Conservation (phyloP, 2,329 filamentous ascomycete species). For the Cytospora leucostoma region DNA sequence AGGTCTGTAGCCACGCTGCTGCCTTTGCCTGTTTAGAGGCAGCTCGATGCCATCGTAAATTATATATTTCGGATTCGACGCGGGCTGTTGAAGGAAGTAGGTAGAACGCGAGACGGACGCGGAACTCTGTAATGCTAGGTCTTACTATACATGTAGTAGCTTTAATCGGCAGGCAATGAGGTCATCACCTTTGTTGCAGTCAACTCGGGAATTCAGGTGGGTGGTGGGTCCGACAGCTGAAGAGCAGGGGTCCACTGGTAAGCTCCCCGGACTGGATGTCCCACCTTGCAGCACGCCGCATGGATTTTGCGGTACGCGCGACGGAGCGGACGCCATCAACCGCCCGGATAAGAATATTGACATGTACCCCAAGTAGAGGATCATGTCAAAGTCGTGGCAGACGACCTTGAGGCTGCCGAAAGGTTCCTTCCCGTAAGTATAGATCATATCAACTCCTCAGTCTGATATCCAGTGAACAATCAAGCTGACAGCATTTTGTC, state of each 20-base stretch:
- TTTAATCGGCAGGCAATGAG: not conserved
- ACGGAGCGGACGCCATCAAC: conserved; percentile 4
- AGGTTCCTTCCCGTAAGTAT: conserved; percentile 68
- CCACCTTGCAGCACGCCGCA: not conserved
- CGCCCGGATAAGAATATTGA: conserved; percentile 10
- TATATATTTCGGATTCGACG: not conserved
- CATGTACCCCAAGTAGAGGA: conserved; percentile 14
- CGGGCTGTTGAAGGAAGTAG: not conserved
- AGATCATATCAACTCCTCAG: conserved; percentile 13
- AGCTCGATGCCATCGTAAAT: not conserved
- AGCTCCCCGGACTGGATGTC: not conserved
- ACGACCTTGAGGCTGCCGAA: conserved; percentile 75
- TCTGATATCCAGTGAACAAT: not conserved
- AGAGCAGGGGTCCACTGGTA: not conserved
- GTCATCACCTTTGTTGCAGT: not conserved
- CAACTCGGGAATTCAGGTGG: too few relatives aligned
- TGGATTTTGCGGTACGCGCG: conserved; percentile 9
- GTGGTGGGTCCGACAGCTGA: not conserved
- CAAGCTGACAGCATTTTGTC: conserved; percentile 29
- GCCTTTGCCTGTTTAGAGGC: not conserved
- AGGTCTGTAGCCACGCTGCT: not conserved
- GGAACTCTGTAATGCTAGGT: too few relatives aligned
- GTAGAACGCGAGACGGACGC: not conserved
- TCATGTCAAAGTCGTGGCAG: conserved; percentile 65
- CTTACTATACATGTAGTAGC: not conserved